Evolutionary conservation across 176 grass and related monocot genomes (phyloP).

Genomic region (Thalia dealbata): DNA sequence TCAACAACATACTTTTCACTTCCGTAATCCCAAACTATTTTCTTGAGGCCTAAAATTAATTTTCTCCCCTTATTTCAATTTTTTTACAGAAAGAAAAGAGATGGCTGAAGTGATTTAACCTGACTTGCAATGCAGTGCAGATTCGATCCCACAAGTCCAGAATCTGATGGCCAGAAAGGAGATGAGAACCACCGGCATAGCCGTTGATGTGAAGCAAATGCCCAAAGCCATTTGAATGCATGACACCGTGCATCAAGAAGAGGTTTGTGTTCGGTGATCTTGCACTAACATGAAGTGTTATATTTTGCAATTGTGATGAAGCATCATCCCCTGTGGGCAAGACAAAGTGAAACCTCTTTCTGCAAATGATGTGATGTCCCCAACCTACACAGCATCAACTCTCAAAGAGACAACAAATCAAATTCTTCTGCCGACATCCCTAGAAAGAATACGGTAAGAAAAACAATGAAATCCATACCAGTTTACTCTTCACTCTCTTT

Average conservation of each 20-base stretch:
- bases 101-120: conserved; percentile 17
- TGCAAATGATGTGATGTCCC: conserved; percentile 72
- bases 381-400: conserved; percentile 46
- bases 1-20: neutral
- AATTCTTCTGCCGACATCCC: neutral
- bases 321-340: conserved; percentile 57
- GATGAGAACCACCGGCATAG: conserved; percentile 64
- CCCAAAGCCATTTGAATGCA: conserved; percentile 86
- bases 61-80: neutral
- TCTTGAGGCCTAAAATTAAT: too few relatives aligned
- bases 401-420: neutral
- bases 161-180: conserved; percentile 74
- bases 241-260: conserved; percentile 64
- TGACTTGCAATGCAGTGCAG: conserved; percentile 52
- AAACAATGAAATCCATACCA: too few relatives aligned
- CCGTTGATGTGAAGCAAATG: conserved; percentile 65
- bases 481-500: too few relatives aligned
- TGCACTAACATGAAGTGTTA: conserved; percentile 28
- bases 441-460: too few relatives aligned
- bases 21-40: too few relatives aligned
- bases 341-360: conserved; percentile 89
- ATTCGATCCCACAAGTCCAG: conserved; percentile 85
- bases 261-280: conserved; percentile 23
- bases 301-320: conserved; percentile 27
- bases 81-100: neutral